These are phyloP conservation scores for Blastobotrys attinorum DNA, from an alignment of 805 yeast genomes.

Conservation along the genomic window DNA sequence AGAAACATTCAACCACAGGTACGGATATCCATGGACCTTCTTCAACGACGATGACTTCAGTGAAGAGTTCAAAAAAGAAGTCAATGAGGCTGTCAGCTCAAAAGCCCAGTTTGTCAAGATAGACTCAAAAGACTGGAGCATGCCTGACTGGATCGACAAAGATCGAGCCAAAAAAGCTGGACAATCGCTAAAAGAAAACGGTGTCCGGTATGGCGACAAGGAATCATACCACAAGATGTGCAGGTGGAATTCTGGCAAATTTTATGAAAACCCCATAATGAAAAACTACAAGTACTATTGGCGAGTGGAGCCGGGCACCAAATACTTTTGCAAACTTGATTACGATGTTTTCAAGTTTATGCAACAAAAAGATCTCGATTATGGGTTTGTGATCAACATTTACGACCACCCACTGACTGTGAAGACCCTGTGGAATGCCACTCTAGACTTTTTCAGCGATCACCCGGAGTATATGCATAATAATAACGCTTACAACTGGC, in stretches of 20 bases:
- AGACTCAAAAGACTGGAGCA: conserved; percentile 44
- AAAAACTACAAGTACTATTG: conserved; percentile 62
- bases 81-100: conserved; percentile 36
- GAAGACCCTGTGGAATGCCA: conserved; percentile 58
- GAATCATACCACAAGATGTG: conserved; percentile 57
- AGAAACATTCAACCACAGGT: conserved; percentile 56
- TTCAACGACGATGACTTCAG: conserved; percentile 65
- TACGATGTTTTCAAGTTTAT: conserved; percentile 33
- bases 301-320: conserved; percentile 73
- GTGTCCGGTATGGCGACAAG: conserved; percentile 53
- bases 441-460: conserved; percentile 47
- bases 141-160: conserved; percentile 44
- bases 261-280: conserved; percentile 58
- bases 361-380: conserved; percentile 54
- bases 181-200: conserved; percentile 24
- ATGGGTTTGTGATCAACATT: conserved; percentile 64
- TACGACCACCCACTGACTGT: conserved; percentile 67
- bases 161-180: conserved; percentile 46
- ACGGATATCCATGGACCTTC: conserved; percentile 75
- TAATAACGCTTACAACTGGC: conserved; percentile 47
- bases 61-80: conserved; percentile 42
- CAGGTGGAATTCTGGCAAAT: conserved; percentile 62
- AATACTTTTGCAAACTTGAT: conserved; percentile 59
- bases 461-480: conserved; percentile 52
- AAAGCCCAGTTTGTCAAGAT: conserved; percentile 40